Evolutionary conservation across 1,284 basidiomycete genomes (phyloP), one percentile per base, ranked within the genome.

Genomic region (Clitocybe nebularis): DNA sequence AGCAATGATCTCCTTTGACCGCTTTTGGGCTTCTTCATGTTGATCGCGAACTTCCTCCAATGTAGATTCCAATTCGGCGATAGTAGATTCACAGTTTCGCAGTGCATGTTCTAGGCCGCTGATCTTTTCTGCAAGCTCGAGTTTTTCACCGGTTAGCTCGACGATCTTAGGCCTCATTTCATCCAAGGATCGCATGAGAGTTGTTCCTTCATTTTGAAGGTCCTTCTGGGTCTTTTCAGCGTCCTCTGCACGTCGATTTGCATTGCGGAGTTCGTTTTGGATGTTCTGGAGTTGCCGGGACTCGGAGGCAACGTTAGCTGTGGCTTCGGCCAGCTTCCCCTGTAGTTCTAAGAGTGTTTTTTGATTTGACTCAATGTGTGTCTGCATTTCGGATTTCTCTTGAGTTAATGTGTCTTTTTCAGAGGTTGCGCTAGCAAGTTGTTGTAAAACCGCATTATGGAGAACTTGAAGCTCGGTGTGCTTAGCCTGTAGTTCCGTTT

Each of bases 141-240:
- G 61, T 57, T 85, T 88, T 42, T 66, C 71, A 39, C 79, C 75
- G 1, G 83, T 88, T 39, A 90, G 68, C 59, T 89, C 83, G 9
- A 89, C 79, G 48, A 88, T 79, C 67, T 89, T 89, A 20, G 85
- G 79, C n/a, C 84, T 75, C 80, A 89, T 84, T 63, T 90, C 86
- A 48, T 89, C 81, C 42, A 90, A 63, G n/a, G 82, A 81, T 24
- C 72, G 75, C 78, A 90, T 77, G 21, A 90, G 71, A 37, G 69
- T 72, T 17, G 75, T 77, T 16, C 87, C 86, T 61, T 90, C 87
- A 0, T 69, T 65, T 53, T 89, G 87, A 8, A 90, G 69, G 51
- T 77, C 79, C 54, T 74, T 74, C 54, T 86, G 84, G 2, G 67
- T 78, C 49, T 67, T 71, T 62, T 89, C 87, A 0, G 84, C 83